A percentile compares a stretch with the other conserved stretches of the same genome.
phyloP scores from a whole-genome alignment of 192 early-diverging fungal species.

The Lobulomyces angularis region DNA sequence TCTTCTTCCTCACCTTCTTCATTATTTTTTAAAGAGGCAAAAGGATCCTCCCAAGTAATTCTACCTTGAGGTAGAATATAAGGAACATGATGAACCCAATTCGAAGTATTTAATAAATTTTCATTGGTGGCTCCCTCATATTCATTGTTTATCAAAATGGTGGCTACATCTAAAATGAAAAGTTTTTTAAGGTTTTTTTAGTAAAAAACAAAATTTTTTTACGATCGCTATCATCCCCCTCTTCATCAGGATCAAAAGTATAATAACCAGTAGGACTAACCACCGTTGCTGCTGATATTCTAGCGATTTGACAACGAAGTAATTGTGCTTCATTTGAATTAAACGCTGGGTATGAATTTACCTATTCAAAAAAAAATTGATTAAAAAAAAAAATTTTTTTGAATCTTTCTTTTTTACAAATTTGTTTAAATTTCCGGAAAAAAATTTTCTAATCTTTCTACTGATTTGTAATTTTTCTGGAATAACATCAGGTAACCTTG shows the following conservation, averaged over 20 bases:
- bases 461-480: conserved; percentile 42
- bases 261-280: conserved; percentile 47
- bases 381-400: conserved; percentile 1
- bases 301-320: conserved; percentile 47
- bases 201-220: conserved; percentile 4
- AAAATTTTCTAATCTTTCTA: conserved; percentile 37
- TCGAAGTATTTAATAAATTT: conserved; percentile 22
- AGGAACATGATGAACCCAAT: conserved; percentile 53
- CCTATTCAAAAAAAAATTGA: conserved; percentile 7
- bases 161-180: conserved; percentile 15
- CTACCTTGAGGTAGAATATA: conserved; percentile 50
- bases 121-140: conserved; percentile 37
- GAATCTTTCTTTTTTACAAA: conserved; percentile 17
- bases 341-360: conserved; percentile 34
- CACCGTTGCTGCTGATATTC: conserved; percentile 41
- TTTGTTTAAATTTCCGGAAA: conserved; percentile 35
- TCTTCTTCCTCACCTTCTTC: conserved; percentile 20
- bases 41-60: conserved; percentile 40
- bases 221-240: conserved; percentile 31
- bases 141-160: conserved; percentile 48
- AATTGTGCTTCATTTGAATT: conserved; percentile 45
- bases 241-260: conserved; percentile 44
- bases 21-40: conserved; percentile 4
- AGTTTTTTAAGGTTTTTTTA: background rate
- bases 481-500: conserved; percentile 37